A percentile compares a stretch with the other conserved stretches of the same genome.
Conservation (phyloP, 352 stramenopile species). For the Nothophytophthora sp. region DNA sequence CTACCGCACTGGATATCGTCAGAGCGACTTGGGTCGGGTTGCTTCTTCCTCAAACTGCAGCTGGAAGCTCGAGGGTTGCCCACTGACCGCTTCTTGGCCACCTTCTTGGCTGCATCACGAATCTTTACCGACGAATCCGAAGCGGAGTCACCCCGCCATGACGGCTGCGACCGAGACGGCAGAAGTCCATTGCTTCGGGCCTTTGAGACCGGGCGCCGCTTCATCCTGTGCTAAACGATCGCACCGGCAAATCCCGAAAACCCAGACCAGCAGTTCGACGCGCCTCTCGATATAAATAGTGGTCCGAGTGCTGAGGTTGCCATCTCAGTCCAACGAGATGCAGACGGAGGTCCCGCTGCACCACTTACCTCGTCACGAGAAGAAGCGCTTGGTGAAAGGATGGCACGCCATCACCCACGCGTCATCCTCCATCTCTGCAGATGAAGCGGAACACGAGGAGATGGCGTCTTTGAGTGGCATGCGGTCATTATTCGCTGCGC, state of each 20-base stretch:
- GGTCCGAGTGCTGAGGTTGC: background rate
- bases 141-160: background rate
- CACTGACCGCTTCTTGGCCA: conserved; percentile 6
- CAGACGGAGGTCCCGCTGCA: conserved; percentile 19
- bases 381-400: conserved; percentile 32
- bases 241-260: background rate
- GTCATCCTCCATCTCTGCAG: background rate
- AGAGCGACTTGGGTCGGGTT: background rate
- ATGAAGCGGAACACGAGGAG: background rate
- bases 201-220: conserved; percentile 15
- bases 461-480: conserved; percentile 6
- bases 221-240: conserved; percentile 12
- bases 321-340: conserved; percentile 4
- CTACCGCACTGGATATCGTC: conserved; percentile 1
- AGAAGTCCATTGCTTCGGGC: background rate
- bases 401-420: conserved; percentile 25
- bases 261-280: background rate
- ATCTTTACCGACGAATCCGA: background rate
- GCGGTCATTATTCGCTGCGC: conserved; percentile 15
- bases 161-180: background rate
- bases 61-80: conserved; percentile 6
- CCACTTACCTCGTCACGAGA: conserved; percentile 29
- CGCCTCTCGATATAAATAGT: conserved; percentile 34
- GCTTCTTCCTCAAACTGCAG: conserved; percentile 6
- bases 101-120: conserved; percentile 7